Percentiles rank a stretch among this genome's conserved stretches.
Evolutionary conservation across 768 basidiomycete genomes (phyloP).

Genomic region (Pisolithus orientalis): DNA sequence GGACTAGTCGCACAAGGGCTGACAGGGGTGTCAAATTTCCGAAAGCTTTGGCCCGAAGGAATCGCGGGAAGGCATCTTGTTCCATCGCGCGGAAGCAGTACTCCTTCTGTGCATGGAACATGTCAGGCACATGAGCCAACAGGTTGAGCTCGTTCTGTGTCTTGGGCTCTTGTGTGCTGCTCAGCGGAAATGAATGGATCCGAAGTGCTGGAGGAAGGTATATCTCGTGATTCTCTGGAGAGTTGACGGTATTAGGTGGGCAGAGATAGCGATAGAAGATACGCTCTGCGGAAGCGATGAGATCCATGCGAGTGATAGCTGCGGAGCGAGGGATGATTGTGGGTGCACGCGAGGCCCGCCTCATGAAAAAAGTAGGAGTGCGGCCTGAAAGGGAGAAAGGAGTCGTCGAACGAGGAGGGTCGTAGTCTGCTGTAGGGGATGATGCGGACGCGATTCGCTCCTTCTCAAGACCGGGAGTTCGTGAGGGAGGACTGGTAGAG

Average conservation of each 20-base stretch:
- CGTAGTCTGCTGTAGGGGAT: slow-evolving; percentile 42
- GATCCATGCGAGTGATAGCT: slow-evolving; percentile 84
- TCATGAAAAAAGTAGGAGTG: slow-evolving; percentile 70
- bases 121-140: slow-evolving; percentile 90
- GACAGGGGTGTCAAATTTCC: slow-evolving; percentile 93
- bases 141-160: slow-evolving; percentile 58
- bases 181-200: slow-evolving; percentile 85
- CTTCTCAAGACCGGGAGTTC: slow-evolving; percentile 30
- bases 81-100: slow-evolving; percentile 96
- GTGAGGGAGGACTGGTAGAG: slow-evolving; percentile 55
- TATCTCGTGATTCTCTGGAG: slow-evolving; percentile 92
- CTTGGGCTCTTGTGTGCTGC: slow-evolving; percentile 64
- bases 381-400: slow-evolving; percentile 74
- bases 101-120: slow-evolving; percentile 96
- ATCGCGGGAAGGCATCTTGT: slow-evolving; percentile 89
- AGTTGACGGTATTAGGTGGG: slow-evolving; percentile 67
- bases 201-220: slow-evolving; percentile 93
- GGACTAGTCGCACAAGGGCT: slow-evolving; percentile 77
- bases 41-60: slow-evolving; percentile 96
- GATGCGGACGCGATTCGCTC: slow-evolving; percentile 38
- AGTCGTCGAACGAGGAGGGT: slow-evolving; percentile 62
- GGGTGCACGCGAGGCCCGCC: slow-evolving; percentile 82
- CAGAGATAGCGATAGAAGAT: slow-evolving; percentile 94
- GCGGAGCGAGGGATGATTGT: slow-evolving; percentile 89
- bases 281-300: slow-evolving; percentile 91